Evolutionary conservation across 768 basidiomycete genomes (phyloP).

Genomic region (Lanmaoa pseudosensibilis): DNA sequence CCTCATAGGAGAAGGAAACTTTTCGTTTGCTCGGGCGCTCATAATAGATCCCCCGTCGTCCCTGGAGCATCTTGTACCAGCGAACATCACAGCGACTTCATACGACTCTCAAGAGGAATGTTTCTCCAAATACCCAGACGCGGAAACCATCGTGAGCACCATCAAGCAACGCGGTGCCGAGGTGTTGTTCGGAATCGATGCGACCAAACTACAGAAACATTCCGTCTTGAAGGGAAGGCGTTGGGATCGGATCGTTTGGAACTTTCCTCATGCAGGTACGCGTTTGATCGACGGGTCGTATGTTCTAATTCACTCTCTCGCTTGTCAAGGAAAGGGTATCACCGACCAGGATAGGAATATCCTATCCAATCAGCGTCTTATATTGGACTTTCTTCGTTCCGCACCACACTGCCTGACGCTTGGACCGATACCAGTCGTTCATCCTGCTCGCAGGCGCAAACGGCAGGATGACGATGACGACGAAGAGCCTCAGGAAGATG

Average conservation of each 20-base stretch:
- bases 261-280: slow-evolving; percentile 94
- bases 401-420: slow-evolving; percentile 56
- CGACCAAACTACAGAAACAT: slow-evolving; percentile 66
- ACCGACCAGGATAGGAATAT: slow-evolving; percentile 94
- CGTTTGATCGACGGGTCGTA: neutral
- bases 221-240: slow-evolving; percentile 55
- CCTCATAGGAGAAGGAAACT: slow-evolving; percentile 92
- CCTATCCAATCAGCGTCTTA: slow-evolving; percentile 78
- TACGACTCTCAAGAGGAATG: slow-evolving; percentile 80
- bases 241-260: slow-evolving; percentile 87
- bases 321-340: slow-evolving; percentile 72
- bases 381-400: slow-evolving; percentile 80
- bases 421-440: slow-evolving; percentile 54
- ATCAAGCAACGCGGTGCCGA: slow-evolving; percentile 61
- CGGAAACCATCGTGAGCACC: slow-evolving; percentile 53
- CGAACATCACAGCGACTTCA: slow-evolving; percentile 80
- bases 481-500: slow-evolving; percentile 32
- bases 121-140: slow-evolving; percentile 80
- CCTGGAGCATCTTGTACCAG: slow-evolving; percentile 54
- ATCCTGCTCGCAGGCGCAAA: slow-evolving; percentile 45
- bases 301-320: neutral
- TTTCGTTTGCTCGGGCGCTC: slow-evolving; percentile 84
- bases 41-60: slow-evolving; percentile 45
- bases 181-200: slow-evolving; percentile 83
- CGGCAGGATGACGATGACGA: slow-evolving; percentile 45